Evolutionary conservation across 1,284 basidiomycete genomes (phyloP).

Genomic region (Leccinum huronense): DNA sequence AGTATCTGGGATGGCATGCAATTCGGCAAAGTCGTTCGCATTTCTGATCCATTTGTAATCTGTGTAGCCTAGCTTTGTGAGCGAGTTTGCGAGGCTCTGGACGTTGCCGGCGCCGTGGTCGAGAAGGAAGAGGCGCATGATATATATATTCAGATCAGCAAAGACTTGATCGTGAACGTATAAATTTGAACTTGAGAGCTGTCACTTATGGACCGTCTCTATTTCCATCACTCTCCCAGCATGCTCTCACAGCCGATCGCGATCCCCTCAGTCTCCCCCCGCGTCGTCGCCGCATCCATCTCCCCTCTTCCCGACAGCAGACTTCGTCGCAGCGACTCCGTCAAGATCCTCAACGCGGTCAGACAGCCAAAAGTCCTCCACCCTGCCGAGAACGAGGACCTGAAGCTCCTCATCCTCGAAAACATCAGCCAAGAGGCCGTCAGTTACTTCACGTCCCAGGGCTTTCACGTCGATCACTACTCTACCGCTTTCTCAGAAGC

Average conservation of each 20-base stretch:
- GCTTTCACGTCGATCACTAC: constrained; percentile 92
- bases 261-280: constrained; percentile 37
- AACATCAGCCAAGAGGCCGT: constrained; percentile 96
- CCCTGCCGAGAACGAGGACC: constrained; percentile 72
- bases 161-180: neutral
- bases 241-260: constrained; percentile 39
- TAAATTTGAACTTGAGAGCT: constrained; percentile 10
- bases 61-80: constrained; percentile 81
- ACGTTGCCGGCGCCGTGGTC: constrained; percentile 98
- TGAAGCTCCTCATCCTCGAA: constrained; percentile 84
- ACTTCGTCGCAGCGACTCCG: constrained; percentile 38
- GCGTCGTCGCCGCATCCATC: constrained; percentile 48
- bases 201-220: constrained; percentile 10
- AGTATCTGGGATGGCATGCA: constrained; percentile 42
- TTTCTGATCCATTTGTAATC: constrained; percentile 86
- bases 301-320: constrained; percentile 51
- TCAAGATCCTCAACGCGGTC: constrained; percentile 31
- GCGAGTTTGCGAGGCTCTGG: constrained; percentile 90
- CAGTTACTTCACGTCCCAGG: constrained; percentile 74
- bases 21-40: constrained; percentile 72
- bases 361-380: constrained; percentile 69
- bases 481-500: constrained; percentile 88
- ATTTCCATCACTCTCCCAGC: constrained; percentile 13
- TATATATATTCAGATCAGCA: neutral
- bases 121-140: constrained; percentile 82